Percentiles rank a stretch among this genome's conserved stretches.
These are phyloP conservation scores for Phycomyces nitens DNA, from an alignment of 192 early-diverging fungal genomes.

Conservation along the genomic window DNA sequence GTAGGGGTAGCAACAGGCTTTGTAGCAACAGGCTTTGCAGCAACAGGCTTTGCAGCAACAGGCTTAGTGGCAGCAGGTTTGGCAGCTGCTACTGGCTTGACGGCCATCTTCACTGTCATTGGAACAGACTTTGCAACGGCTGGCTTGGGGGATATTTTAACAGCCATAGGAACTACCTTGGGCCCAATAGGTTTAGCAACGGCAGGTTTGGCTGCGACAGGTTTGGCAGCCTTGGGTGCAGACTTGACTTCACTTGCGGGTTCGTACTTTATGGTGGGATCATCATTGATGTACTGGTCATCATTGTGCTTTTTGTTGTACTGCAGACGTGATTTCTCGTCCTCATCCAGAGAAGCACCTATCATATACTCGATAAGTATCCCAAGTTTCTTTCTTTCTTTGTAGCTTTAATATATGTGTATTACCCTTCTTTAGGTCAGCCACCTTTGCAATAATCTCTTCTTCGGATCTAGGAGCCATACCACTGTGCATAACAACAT, in stretches of 20 bases:
- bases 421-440: slow-evolving; percentile 64
- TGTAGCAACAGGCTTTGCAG: background rate
- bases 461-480: slow-evolving; percentile 54
- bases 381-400: background rate
- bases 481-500: slow-evolving; percentile 70
- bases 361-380: slow-evolving; percentile 10
- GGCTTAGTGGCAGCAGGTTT: background rate
- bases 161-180: background rate
- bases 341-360: slow-evolving; percentile 27
- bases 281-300: slow-evolving; percentile 37
- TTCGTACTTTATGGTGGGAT: slow-evolving; percentile 50
- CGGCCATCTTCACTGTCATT: background rate
- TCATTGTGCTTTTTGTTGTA: slow-evolving; percentile 33
- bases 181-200: background rate
- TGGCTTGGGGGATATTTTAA: background rate
- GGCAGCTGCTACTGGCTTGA: background rate
- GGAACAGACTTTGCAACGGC: background rate
- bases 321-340: slow-evolving; percentile 38
- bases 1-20: background rate
- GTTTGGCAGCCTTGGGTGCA: slow-evolving; percentile 1
- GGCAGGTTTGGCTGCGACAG: background rate
- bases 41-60: background rate
- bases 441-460: slow-evolving; percentile 70
- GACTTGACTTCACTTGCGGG: slow-evolving; percentile 22
- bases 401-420: slow-evolving; percentile 12